These are phyloP conservation scores for Kwoniella europaea DNA, from an alignment of 768 basidiomycete species.

Conservation along the genomic window DNA sequence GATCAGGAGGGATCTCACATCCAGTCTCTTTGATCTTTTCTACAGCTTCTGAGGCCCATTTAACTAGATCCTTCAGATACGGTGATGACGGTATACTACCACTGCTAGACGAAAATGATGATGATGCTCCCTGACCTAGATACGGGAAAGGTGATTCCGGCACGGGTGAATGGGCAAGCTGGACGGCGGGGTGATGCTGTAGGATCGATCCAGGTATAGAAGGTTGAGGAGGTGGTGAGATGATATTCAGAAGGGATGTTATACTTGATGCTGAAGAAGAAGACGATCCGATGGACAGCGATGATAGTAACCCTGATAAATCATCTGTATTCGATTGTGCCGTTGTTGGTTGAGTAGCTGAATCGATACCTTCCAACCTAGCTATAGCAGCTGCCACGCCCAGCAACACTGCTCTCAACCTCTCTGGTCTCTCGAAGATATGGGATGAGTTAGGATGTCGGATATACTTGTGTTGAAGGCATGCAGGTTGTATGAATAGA, in stretches of 20 bases:
- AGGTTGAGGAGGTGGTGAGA: slow-evolving; percentile 34
- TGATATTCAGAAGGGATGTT: slow-evolving; percentile 27
- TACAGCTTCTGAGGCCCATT: slow-evolving; percentile 53
- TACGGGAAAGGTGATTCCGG: slow-evolving; percentile 42
- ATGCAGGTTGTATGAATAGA: slow-evolving; percentile 58
- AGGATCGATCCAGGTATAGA: slow-evolving; percentile 43
- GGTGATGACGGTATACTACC: slow-evolving; percentile 31
- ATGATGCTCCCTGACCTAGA: slow-evolving; percentile 14
- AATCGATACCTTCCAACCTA: slow-evolving; percentile 65
- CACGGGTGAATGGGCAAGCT: slow-evolving; percentile 47
- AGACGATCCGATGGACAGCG: slow-evolving; percentile 22
- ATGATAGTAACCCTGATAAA: slow-evolving; percentile 38
- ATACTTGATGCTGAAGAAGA: slow-evolving; percentile 15
- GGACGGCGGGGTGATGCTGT: slow-evolving; percentile 46
- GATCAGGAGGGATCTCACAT: slow-evolving; percentile 51
- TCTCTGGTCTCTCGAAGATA: slow-evolving; percentile 89
- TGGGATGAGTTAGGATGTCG: slow-evolving; percentile 73
- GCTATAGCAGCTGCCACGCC: slow-evolving; percentile 82
- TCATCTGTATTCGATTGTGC: slow-evolving; percentile 36
- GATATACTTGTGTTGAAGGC: slow-evolving; percentile 65
- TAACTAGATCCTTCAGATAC: slow-evolving; percentile 45
- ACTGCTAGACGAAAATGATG: not conserved
- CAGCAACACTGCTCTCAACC: slow-evolving; percentile 78
- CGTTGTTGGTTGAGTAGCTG: not conserved
- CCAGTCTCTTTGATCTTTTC: slow-evolving; percentile 53